Evolutionary conservation across 1,139 yeast species (phyloP).

Genomic region (Magnusiomyces paraingens): DNA sequence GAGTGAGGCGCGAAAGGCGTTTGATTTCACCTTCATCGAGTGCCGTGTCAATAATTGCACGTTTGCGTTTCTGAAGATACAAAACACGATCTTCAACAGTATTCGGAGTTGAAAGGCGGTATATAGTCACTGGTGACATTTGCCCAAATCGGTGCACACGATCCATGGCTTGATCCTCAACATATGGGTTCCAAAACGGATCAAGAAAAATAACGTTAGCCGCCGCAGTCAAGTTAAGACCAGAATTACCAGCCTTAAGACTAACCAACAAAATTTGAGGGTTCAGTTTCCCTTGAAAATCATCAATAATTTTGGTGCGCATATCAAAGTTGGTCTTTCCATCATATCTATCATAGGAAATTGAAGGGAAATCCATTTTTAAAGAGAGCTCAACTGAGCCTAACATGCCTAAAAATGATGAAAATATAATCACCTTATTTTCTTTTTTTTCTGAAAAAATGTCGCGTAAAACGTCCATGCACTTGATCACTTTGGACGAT

Average conservation of each 20-base stretch:
- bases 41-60: slow-evolving; percentile 18
- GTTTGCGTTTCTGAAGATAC: slow-evolving; percentile 44
- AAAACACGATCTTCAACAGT: slow-evolving; percentile 49
- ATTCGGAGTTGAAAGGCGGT: slow-evolving; percentile 40
- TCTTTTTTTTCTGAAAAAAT: too few relatives aligned
- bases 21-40: too few relatives aligned
- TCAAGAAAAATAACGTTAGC: slow-evolving; percentile 50
- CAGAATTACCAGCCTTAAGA: slow-evolving; percentile 51
- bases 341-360: slow-evolving; percentile 36
- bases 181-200: slow-evolving; percentile 65
- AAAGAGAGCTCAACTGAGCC: too few relatives aligned
- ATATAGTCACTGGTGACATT: slow-evolving; percentile 45
- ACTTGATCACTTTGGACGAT: too few relatives aligned
- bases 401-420: too few relatives aligned
- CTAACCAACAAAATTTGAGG: slow-evolving; percentile 48
- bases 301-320: slow-evolving; percentile 37
- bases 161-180: slow-evolving; percentile 56
- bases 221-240: slow-evolving; percentile 51
- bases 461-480: too few relatives aligned
- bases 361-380: too few relatives aligned
- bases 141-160: slow-evolving; percentile 59
- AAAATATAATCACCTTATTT: too few relatives aligned
- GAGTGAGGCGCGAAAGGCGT: too few relatives aligned
- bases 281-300: slow-evolving; percentile 34
- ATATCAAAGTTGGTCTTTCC: slow-evolving; percentile 40